phyloP scores from a whole-genome alignment of 768 basidiomycete genomes.

The Hygrophorus pudorinus region DNA sequence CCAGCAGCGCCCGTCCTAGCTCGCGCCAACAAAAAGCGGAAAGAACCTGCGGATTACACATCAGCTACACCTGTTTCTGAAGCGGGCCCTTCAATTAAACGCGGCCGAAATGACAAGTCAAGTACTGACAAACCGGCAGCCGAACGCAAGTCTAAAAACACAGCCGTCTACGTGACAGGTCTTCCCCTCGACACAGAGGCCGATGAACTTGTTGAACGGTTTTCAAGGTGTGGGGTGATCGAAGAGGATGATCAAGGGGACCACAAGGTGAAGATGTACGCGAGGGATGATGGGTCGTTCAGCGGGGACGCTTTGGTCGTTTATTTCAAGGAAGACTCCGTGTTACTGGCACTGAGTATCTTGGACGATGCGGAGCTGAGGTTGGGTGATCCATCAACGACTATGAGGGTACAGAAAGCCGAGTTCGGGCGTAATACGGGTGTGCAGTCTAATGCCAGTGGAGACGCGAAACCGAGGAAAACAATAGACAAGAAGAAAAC shows the following conservation, averaged over 20 bases:
- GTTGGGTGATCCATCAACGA: slow-evolving; percentile 62
- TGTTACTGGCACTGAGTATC: slow-evolving; percentile 69
- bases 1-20: slow-evolving; percentile 82
- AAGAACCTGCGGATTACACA: slow-evolving; percentile 63
- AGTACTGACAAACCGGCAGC: slow-evolving; percentile 13
- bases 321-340: slow-evolving; percentile 97
- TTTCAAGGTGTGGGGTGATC: slow-evolving; percentile 85
- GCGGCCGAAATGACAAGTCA: slow-evolving; percentile 46
- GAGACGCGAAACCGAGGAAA: slow-evolving; percentile 38
- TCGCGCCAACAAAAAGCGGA: slow-evolving; percentile 74
- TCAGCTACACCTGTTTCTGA: slow-evolving; percentile 36
- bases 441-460: slow-evolving; percentile 16
- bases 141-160: slow-evolving; percentile 80
- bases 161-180: slow-evolving; percentile 81
- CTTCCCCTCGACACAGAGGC: slow-evolving; percentile 68
- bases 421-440: slow-evolving; percentile 60
- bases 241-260: slow-evolving; percentile 88
- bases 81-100: slow-evolving; percentile 52
- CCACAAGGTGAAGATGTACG: slow-evolving; percentile 94
- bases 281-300: slow-evolving; percentile 76
- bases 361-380: slow-evolving; percentile 90
- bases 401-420: slow-evolving; percentile 68
- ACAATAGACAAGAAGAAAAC: slow-evolving; percentile 72
- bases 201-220: slow-evolving; percentile 76
- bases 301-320: slow-evolving; percentile 94